Percentiles rank a stretch among this genome's conserved stretches.
Conservation (phyloP, 2,329 filamentous ascomycete species). For the Aureobasidium mangrovei region DNA sequence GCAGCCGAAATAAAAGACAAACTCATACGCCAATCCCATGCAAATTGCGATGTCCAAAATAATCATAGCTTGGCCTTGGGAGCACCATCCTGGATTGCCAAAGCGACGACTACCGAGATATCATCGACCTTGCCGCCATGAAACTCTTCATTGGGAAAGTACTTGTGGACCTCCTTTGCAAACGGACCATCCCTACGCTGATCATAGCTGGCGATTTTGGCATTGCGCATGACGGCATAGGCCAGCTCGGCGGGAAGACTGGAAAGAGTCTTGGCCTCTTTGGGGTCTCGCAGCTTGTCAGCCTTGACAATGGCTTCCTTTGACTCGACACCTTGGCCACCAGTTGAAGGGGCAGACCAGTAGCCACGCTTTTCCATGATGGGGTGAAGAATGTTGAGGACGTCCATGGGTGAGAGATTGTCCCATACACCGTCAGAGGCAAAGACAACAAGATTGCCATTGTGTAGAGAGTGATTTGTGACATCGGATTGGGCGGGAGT, state of each 20-base stretch:
- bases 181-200: conserved; percentile 81
- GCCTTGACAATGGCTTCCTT: conserved; percentile 11
- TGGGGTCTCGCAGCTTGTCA: conserved; percentile 5
- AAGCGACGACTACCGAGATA: conserved; percentile 75
- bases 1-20: not conserved
- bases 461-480: conserved; percentile 64
- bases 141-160: conserved; percentile 79
- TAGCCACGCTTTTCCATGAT: conserved; percentile 52
- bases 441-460: conserved; percentile 89
- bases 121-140: conserved; percentile 92
- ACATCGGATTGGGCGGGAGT: conserved; percentile 76
- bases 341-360: conserved; percentile 19
- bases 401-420: conserved; percentile 85
- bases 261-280: not conserved
- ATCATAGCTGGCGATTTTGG: conserved; percentile 78
- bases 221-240: conserved; percentile 67
- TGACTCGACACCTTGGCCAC: not conserved
- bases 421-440: conserved; percentile 95
- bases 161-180: conserved; percentile 83
- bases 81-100: conserved; percentile 58
- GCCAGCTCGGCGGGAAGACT: conserved; percentile 62
- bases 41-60: not conserved
- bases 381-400: conserved; percentile 63
- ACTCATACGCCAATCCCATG: not conserved
- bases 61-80: conserved; percentile 14